Percentiles rank a stretch among this genome's conserved stretches.
These are phyloP conservation scores for Diplosphaera chodatii DNA, from an alignment of 139 green algal species.

Conservation along the genomic window DNA sequence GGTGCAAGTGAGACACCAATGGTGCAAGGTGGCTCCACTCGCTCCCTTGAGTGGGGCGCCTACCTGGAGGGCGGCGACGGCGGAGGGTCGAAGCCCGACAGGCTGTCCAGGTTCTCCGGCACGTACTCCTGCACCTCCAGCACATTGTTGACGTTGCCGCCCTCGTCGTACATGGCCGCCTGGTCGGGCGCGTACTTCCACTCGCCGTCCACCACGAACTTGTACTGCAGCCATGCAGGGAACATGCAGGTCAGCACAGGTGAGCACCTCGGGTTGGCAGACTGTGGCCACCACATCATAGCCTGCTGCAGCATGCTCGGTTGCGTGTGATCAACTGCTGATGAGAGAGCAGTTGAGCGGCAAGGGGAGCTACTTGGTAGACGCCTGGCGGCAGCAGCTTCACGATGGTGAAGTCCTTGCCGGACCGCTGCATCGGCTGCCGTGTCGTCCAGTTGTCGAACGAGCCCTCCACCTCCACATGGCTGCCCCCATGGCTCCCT, in stretches of 20 bases:
- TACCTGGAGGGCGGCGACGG: conserved; percentile 70
- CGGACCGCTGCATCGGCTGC: conserved; percentile 71
- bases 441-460: conserved; percentile 94
- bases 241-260: background rate
- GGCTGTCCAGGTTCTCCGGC: conserved; percentile 88
- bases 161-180: conserved; percentile 92
- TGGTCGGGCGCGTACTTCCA: conserved; percentile 97
- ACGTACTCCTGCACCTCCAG: conserved; percentile 96
- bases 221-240: conserved; percentile 65
- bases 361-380: conserved; percentile 61
- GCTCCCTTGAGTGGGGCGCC: too few relatives aligned
- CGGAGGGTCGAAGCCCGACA: conserved; percentile 88
- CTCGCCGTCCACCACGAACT: conserved; percentile 95
- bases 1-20: too few relatives aligned
- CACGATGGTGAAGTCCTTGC: conserved; percentile 92
- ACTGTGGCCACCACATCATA: too few relatives aligned
- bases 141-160: conserved; percentile 98
- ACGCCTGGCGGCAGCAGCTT: conserved; percentile 92
- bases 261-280: too few relatives aligned
- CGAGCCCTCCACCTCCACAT: conserved; percentile 89
- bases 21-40: too few relatives aligned
- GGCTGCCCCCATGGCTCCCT: conserved; percentile 81
- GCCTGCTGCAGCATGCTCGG: too few relatives aligned
- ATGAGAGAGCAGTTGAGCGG: too few relatives aligned
- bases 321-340: too few relatives aligned